phyloP scores from a whole-genome alignment of 768 basidiomycete species.

The Amanita rubescens region DNA sequence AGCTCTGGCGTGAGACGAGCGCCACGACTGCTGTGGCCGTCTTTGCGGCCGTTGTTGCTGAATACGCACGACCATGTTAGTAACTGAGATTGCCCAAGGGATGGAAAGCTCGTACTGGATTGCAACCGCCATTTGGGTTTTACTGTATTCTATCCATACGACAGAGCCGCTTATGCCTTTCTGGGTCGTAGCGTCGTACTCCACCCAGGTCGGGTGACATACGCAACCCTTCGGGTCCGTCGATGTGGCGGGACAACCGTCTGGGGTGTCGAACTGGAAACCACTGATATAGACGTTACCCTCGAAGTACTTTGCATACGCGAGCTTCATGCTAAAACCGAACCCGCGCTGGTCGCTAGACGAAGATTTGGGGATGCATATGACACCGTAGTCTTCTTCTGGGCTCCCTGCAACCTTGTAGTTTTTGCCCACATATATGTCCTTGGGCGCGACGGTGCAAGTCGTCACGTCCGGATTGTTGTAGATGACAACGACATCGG shows the following conservation, averaged over 20 bases:
- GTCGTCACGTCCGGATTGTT: conserved; percentile 3
- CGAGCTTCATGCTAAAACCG: conserved; percentile 10
- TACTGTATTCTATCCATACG: conserved; percentile 10
- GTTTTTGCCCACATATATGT: conserved; percentile 1
- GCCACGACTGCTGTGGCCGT: neutral
- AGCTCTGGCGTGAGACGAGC: conserved; percentile 8
- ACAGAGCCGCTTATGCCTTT: conserved; percentile 6
- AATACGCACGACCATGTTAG: neutral
- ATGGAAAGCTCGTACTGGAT: conserved; percentile 9
- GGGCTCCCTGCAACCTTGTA: neutral
- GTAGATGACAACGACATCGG: conserved; percentile 5
- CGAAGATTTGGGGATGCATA: conserved; percentile 6
- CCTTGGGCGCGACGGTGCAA: neutral
- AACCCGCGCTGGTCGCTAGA: conserved; percentile 2
- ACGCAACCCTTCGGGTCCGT: neutral
- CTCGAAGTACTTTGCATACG: conserved; percentile 4
- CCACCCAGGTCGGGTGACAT: neutral
- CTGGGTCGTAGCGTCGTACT: conserved; percentile 5
- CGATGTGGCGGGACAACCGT: conserved; percentile 1
- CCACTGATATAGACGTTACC: conserved; percentile 9
- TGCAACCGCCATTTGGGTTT: conserved; percentile 1
- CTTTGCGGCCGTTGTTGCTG: neutral
- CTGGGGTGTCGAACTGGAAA: neutral
- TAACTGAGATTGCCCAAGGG: neutral
- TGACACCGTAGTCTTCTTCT: conserved; percentile 4